Percentiles rank a stretch among this genome's conserved stretches.
Conservation (phyloP, 108 stramenopile species). For the Aureococcus anophagefferens region DNA sequence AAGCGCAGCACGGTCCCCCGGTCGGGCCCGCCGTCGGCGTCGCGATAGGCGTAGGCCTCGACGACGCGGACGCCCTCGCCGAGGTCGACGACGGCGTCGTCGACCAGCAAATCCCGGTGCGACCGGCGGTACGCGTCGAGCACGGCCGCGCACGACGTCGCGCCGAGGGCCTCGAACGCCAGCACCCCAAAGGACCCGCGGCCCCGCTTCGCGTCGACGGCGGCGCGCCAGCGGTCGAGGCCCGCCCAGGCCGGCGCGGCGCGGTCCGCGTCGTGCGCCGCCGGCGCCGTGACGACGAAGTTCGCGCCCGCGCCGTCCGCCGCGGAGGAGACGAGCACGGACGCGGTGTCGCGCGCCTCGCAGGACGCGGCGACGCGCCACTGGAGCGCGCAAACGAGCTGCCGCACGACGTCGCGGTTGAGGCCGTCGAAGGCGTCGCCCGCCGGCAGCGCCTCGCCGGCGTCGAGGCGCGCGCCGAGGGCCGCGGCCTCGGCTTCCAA, state of each 20-base stretch:
- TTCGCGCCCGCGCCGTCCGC: conserved; percentile 2
- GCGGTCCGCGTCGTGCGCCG: too few species aligned
- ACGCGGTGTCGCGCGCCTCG: background rate
- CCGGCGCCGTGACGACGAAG: conserved; percentile 4
- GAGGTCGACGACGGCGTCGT: background rate
- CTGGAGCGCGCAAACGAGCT: conserved; percentile 5
- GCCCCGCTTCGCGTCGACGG: background rate
- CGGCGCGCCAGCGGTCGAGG: background rate
- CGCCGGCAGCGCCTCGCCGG: conserved; percentile 2
- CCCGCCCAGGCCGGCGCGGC: background rate
- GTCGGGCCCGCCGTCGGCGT: background rate
- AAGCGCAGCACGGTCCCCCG: conserved; percentile 8
- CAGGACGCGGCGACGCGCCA: conserved; percentile 13
- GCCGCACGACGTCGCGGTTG: conserved; percentile 8
- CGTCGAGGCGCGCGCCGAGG: background rate
- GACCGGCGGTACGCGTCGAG: conserved; percentile 1
- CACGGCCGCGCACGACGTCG: background rate
- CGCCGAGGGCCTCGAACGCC: conserved; percentile 1
- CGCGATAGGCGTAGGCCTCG: conserved; percentile 16
- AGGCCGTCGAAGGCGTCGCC: background rate
- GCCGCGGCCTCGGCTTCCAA: conserved; percentile 1
- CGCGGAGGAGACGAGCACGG: conserved; percentile 8
- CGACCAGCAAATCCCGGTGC: background rate
- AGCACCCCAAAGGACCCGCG: background rate
- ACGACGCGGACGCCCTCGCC: background rate